Conservation (phyloP, 805 yeast genomes). For the Ogataea saltuana region DNA sequence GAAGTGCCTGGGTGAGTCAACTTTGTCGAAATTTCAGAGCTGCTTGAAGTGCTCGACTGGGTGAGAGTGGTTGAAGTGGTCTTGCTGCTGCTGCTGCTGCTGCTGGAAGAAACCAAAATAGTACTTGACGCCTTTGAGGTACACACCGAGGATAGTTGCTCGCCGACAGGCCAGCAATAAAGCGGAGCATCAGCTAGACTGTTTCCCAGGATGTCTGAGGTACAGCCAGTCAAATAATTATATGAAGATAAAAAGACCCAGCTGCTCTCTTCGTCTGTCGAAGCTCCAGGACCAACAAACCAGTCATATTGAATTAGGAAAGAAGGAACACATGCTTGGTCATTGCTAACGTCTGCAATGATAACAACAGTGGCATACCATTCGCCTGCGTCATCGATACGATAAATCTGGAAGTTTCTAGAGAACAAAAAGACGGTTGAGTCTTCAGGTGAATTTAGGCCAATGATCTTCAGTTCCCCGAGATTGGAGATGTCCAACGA, state of each 20-base stretch:
- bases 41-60: neutral
- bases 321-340: constrained; percentile 25
- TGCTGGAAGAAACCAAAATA: neutral
- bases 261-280: constrained; percentile 8
- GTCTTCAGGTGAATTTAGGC: constrained; percentile 31
- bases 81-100: neutral
- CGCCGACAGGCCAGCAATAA: constrained; percentile 25
- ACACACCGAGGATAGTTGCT: neutral
- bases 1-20: neutral
- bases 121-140: neutral
- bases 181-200: constrained; percentile 32
- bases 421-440: constrained; percentile 27
- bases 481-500: constrained; percentile 20
- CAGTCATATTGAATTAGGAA: constrained; percentile 37
- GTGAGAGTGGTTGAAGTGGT: neutral
- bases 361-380: constrained; percentile 32
- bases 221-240: constrained; percentile 32
- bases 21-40: neutral
- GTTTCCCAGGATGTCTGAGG: constrained; percentile 29
- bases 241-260: constrained; percentile 22
- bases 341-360: constrained; percentile 20
- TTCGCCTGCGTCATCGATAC: constrained; percentile 29
- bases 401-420: constrained; percentile 22
- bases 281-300: constrained; percentile 27
- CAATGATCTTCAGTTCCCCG: constrained; percentile 32